Evolutionary conservation across 2,329 filamentous ascomycete species (phyloP).

Genomic region (Fusarium armeniacum): DNA sequence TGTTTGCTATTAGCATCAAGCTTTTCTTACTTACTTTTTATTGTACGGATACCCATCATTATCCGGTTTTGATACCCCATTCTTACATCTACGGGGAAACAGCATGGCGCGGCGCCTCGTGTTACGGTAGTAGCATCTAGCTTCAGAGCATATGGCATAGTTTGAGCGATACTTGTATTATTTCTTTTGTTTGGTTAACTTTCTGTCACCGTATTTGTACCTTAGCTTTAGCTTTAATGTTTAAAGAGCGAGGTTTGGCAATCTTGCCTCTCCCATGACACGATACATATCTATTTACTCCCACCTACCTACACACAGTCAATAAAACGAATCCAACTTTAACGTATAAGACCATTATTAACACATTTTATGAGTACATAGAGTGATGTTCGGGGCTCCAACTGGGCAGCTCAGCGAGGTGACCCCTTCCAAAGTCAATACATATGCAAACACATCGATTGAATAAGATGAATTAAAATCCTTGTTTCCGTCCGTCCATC

Average conservation of each 20-base stretch:
- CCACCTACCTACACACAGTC: constrained; percentile 38
- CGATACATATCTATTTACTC: constrained; percentile 11
- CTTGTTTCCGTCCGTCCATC: constrained; percentile 6
- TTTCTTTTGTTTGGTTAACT: constrained; percentile 27
- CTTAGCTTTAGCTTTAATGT: constrained; percentile 35
- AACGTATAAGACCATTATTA: constrained; percentile 20
- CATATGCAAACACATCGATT: constrained; percentile 29
- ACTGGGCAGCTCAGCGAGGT: not conserved
- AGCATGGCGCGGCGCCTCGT: constrained; percentile 45
- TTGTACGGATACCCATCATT: constrained; percentile 23
- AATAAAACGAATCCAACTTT: constrained; percentile 18
- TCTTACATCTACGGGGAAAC: constrained; percentile 33
- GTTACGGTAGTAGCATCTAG: constrained; percentile 41
- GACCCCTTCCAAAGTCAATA: not conserved
- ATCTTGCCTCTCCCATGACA: constrained; percentile 13
- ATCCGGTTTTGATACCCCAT: constrained; percentile 49
- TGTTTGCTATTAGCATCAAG: constrained; percentile 6
- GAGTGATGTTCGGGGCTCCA: not conserved
- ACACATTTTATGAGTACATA: too few relatives aligned
- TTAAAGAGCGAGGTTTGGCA: constrained; percentile 14
- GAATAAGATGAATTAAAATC: constrained; percentile 33
- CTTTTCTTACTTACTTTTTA: constrained; percentile 12
- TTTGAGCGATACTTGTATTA: constrained; percentile 18
- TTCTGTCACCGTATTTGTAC: constrained; percentile 28
- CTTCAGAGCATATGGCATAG: constrained; percentile 41